Conservation (phyloP, 495 filamentous ascomycete genomes). For the Choiromyces venosus region DNA sequence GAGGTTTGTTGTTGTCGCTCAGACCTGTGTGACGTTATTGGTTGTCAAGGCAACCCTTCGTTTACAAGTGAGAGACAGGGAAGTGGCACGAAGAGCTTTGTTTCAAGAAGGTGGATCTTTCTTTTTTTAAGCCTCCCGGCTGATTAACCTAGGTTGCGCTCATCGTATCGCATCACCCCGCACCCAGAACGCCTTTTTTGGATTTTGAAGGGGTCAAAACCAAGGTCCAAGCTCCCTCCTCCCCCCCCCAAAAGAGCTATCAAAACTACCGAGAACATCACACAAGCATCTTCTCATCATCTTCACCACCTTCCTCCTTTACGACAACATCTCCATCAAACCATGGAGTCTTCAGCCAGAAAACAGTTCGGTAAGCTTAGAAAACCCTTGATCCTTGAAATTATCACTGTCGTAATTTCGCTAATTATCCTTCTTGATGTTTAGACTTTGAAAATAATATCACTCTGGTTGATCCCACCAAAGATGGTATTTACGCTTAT, state of each 20-base stretch:
- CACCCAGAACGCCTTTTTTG: not conserved
- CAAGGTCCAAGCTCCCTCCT: not conserved
- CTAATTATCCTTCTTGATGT: conserved; percentile 15
- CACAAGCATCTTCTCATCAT: not conserved
- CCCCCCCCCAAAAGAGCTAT: not conserved
- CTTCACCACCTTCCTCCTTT: not conserved
- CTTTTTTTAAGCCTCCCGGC: not conserved
- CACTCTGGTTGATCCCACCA: conserved; percentile 72
- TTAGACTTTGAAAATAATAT: conserved; percentile 85
- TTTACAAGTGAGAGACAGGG: not conserved
- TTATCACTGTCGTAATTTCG: conserved; percentile 1
- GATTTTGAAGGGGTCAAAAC: not conserved
- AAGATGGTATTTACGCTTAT: conserved; percentile 88
- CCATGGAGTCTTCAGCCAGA: conserved; percentile 30
- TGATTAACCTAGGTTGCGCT: not conserved
- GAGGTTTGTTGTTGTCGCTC: not conserved
- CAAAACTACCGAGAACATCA: not conserved
- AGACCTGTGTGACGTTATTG: not conserved
- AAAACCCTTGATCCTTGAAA: not conserved
- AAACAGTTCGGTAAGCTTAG: conserved; percentile 29
- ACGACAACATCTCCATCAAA: not conserved
- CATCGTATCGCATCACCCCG: conserved; percentile 1
- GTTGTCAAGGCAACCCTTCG: not conserved
- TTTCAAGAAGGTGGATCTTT: not conserved
- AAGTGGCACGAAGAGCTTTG: not conserved